Evolutionary conservation across 257 asterid species (phyloP).

Genomic region (Capsicum chinense): DNA sequence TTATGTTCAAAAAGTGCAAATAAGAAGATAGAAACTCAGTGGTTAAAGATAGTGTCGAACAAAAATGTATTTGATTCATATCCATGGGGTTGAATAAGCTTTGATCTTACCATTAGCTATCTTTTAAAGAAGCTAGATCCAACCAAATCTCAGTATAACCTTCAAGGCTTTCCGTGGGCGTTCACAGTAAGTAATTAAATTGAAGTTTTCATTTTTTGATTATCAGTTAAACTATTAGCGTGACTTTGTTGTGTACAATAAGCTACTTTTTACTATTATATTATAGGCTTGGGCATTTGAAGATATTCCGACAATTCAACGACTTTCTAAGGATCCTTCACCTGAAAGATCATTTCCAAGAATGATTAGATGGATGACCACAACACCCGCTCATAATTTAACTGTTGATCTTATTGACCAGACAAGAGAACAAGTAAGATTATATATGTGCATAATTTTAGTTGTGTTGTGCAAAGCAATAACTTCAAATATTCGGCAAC

Average conservation of each 20-base stretch:
- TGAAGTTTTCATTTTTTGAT: too few relatives aligned
- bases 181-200: background rate
- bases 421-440: background rate
- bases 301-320: background rate
- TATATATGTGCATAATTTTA: too few relatives aligned
- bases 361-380: background rate
- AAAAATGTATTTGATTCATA: background rate
- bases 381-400: background rate
- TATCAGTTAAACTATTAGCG: too few relatives aligned
- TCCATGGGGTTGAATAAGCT: background rate
- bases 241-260: too few relatives aligned
- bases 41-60: background rate
- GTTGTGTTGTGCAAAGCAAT: too few relatives aligned
- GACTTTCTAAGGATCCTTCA: background rate
- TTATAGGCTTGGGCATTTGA: too few relatives aligned
- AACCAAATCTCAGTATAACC: background rate
- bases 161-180: background rate
- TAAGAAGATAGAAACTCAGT: background rate
- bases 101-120: background rate
- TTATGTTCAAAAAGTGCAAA: background rate
- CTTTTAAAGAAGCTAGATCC: background rate
- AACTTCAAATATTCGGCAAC: too few relatives aligned
- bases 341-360: background rate
- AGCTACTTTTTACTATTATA: too few relatives aligned
- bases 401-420: background rate